Evolutionary conservation across 306 rosid species (phyloP).

Genomic region (Quercus aquifolioides): DNA sequence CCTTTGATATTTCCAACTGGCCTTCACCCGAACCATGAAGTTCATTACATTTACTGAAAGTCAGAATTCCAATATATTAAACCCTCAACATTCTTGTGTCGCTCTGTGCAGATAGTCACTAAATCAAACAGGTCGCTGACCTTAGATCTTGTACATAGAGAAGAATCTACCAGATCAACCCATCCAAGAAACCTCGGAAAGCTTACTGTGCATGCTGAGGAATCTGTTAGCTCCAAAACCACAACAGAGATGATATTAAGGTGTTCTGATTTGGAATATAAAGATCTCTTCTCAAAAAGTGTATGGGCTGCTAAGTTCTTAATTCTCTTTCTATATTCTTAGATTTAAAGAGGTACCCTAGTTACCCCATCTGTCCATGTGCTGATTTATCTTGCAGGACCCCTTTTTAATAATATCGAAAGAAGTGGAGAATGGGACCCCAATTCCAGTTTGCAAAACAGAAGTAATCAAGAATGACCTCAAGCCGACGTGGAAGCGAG

Average conservation of each 20-base stretch:
- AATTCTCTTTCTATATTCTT: conserved; percentile 14
- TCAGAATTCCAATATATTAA: conserved; percentile 15
- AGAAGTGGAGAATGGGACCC: conserved; percentile 61
- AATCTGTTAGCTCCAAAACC: conserved; percentile 78
- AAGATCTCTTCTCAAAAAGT: conserved; percentile 94
- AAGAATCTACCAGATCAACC: conserved; percentile 50
- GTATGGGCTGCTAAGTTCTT: conserved; percentile 45
- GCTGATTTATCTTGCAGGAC: conserved; percentile 60
- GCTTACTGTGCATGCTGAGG: conserved; percentile 79
- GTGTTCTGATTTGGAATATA: conserved; percentile 87
- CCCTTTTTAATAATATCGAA: conserved; percentile 85
- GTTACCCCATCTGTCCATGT: conserved; percentile 5
- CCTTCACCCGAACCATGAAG: conserved; percentile 20
- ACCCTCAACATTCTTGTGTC: conserved; percentile 19
- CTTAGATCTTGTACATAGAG: conserved; percentile 58
- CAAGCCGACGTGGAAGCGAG: conserved; percentile 79
- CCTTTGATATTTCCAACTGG: conserved; percentile 7
- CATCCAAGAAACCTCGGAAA: conserved; percentile 56
- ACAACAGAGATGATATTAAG: conserved; percentile 66
- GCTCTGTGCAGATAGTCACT: conserved; percentile 73
- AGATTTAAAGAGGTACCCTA: conserved; percentile 10
- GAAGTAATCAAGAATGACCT: conserved; percentile 90
- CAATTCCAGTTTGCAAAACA: conserved; percentile 88
- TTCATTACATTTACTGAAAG: conserved; percentile 17
- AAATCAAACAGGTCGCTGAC: conserved; percentile 62